Percentiles rank a stretch among this genome's conserved stretches.
Evolutionary conservation across 257 asterid species (phyloP).

Genomic region (Salvia splendens): DNA sequence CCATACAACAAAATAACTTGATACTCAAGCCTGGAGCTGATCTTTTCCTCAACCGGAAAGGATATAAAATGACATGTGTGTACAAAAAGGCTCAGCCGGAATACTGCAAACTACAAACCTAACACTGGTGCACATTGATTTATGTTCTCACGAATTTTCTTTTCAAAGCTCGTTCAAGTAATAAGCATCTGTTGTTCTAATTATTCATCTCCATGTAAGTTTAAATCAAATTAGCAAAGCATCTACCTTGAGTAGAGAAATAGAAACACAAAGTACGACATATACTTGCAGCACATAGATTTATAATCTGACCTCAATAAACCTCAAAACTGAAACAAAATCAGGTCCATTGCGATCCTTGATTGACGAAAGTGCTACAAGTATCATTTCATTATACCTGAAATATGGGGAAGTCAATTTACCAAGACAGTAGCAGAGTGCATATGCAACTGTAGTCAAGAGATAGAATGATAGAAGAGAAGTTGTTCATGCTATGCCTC

Average conservation of each 20-base stretch:
- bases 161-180: conserved; percentile 4
- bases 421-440: conserved; percentile 21
- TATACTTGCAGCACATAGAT: not conserved
- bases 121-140: conserved; percentile 2
- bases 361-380: conserved; percentile 58
- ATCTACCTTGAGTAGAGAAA: not conserved
- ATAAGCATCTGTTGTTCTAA: not conserved
- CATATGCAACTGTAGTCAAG: conserved; percentile 13
- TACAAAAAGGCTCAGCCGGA: not conserved
- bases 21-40: not conserved
- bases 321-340: conserved; percentile 44
- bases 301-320: conserved; percentile 55
- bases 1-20: not conserved
- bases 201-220: not conserved
- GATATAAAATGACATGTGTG: not conserved
- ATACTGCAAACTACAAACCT: conserved; percentile 6
- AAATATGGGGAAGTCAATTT: conserved; percentile 27
- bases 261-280: not conserved
- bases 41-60: not conserved
- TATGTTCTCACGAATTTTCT: not conserved
- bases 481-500: not conserved
- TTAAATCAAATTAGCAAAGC: not conserved
- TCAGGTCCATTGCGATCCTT: conserved; percentile 53
- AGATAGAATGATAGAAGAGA: not conserved
- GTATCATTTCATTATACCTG: conserved; percentile 51